Base-by-base conservation (phyloP, 208 protist genomes). In the Leishmania major region DNA sequence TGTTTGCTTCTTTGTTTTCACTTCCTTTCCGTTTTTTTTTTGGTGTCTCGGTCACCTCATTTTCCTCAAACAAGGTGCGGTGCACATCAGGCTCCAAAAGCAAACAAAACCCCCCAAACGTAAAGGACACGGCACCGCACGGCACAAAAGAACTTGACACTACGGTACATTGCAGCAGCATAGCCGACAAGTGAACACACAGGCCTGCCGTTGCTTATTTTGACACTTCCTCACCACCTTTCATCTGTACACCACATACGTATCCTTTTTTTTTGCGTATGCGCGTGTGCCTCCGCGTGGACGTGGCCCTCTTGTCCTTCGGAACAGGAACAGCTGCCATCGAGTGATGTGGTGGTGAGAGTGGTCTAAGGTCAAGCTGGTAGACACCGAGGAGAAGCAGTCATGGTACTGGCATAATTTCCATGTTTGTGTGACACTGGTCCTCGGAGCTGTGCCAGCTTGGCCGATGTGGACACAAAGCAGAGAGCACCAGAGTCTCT, bases 11-110 rank as follows among this genome's bases (percentile, higher is more conserved):
- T 70, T 77, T 76, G 7, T 81, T 35, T 78, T 45, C 45, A 11
- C 28, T 22, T 71, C 25, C 31, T 72, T n/a, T 71, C 6, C 40
- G 55, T 80, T 77, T 76, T 78, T 75, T 75, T 83, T 70, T 78
- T 62, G n/a, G 40, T 80, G 45, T 25, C 51, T 47, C 51, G 79
- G 40, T n/a, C 40, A 53, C 45, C 47, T 74, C 43, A 74, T 37
- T 51, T 74, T 74, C 28, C 22, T 13, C 70, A 47, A 74, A 45
- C 22, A 51, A 22, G 1, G 13, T 74, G 45, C 28, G 22, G 22
- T 51, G 35, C 45, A 51, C 70, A 74, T 35, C 70, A 31, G 70
- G 17, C 47, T 55, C 70, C 70, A 74, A 74, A 74, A 74, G 8
- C 40, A 74, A 53, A 17, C 22, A 55, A 53, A 69, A 1, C 11